These are phyloP conservation scores for Filobasidium floriforme DNA, from an alignment of 768 basidiomycete genomes.

Conservation along the genomic window DNA sequence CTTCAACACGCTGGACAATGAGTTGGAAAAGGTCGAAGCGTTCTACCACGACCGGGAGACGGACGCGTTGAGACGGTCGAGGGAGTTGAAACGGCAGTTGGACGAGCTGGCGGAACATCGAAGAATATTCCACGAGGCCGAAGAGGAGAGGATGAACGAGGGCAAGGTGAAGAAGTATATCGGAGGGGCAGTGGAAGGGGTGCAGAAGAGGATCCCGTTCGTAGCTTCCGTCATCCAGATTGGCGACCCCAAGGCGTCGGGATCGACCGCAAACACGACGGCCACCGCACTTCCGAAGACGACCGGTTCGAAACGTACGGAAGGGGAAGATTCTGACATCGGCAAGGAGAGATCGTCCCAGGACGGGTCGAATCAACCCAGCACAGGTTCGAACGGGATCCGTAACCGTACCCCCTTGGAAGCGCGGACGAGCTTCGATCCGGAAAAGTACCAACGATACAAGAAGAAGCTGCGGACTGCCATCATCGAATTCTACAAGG, in stretches of 20 bases:
- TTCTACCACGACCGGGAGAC: slow-evolving; percentile 71
- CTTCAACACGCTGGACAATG: slow-evolving; percentile 65
- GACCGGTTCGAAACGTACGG: not conserved
- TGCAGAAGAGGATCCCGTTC: slow-evolving; percentile 19
- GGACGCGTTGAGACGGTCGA: slow-evolving; percentile 49
- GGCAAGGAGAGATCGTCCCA: slow-evolving; percentile 1
- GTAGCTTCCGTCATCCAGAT: slow-evolving; percentile 10
- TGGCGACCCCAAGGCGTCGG: not conserved
- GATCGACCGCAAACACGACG: not conserved
- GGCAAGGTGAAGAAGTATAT: slow-evolving; percentile 11
- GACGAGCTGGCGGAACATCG: slow-evolving; percentile 66
- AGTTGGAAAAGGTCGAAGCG: slow-evolving; percentile 74
- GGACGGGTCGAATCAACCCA: not conserved
- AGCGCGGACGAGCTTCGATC: slow-evolving; percentile 48
- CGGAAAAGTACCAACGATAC: slow-evolving; percentile 74
- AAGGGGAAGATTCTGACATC: not conserved
- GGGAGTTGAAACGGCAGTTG: slow-evolving; percentile 61
- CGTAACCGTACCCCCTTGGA: not conserved
- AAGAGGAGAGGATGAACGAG: slow-evolving; percentile 14
- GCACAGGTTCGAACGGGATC: not conserved
- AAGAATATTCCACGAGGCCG: slow-evolving; percentile 44
- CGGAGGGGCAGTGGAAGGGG: slow-evolving; percentile 4
- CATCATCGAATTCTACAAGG: slow-evolving; percentile 74
- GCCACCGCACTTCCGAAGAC: not conserved
- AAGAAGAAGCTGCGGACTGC: slow-evolving; percentile 78